These are phyloP conservation scores for Cucurbita ficifolia DNA, from an alignment of 306 rosid species.

Conservation along the genomic window DNA sequence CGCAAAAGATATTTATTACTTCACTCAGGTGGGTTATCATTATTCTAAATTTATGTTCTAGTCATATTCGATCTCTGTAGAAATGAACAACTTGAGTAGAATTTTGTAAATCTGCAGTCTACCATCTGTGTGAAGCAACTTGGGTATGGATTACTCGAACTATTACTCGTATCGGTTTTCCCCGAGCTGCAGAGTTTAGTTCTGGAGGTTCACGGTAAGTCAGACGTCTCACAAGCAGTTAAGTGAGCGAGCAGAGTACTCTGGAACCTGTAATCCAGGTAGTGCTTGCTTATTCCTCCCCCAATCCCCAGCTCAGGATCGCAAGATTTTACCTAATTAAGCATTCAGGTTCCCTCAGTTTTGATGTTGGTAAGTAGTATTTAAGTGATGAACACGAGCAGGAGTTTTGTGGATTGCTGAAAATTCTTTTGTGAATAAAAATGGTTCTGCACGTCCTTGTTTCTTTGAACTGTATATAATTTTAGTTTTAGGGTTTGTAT, in stretches of 20 bases:
- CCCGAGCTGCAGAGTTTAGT: constrained; percentile 69
- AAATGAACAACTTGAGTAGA: constrained; percentile 4
- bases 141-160: constrained; percentile 60
- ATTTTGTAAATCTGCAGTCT: constrained; percentile 35
- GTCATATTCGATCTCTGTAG: neutral
- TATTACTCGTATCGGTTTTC: constrained; percentile 52
- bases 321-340: neutral
- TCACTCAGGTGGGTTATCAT: constrained; percentile 61
- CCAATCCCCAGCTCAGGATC: constrained; percentile 9
- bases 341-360: constrained; percentile 12
- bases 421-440: constrained; percentile 7
- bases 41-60: neutral
- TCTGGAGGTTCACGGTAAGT: constrained; percentile 40
- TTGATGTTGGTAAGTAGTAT: constrained; percentile 5
- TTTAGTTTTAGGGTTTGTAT: constrained; percentile 30
- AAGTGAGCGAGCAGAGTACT: constrained; percentile 10
- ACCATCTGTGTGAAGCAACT: constrained; percentile 77
- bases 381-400: neutral
- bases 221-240: constrained; percentile 25
- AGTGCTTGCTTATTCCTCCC: constrained; percentile 14
- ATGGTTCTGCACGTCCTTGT: neutral
- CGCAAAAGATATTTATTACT: constrained; percentile 78
- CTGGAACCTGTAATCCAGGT: neutral
- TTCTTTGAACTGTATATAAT: constrained; percentile 22
- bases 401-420: neutral